Evolutionary conservation across 2,329 filamentous ascomycete genomes (phyloP).

Genomic region (Cryphonectria japonica): DNA sequence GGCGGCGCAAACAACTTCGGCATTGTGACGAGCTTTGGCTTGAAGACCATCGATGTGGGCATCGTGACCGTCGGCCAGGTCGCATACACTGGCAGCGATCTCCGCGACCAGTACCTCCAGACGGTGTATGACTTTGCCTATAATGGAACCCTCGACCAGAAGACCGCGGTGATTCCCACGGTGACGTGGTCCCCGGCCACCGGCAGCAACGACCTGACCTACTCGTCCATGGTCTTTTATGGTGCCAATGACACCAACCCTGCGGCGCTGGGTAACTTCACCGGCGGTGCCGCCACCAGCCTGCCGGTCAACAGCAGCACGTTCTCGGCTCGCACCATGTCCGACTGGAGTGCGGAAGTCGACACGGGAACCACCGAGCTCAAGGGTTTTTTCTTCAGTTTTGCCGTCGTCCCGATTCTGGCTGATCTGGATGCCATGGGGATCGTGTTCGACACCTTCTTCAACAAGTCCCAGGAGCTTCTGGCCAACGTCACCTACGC

Average conservation of each 20-base stretch:
- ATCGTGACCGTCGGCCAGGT: constrained; percentile 10
- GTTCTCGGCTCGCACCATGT: constrained; percentile 9
- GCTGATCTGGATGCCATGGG: constrained; percentile 15
- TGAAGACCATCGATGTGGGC: constrained; percentile 30
- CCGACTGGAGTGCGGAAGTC: background rate
- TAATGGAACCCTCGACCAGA: constrained; percentile 20
- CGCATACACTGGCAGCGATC: constrained; percentile 9
- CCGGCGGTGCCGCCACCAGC: background rate
- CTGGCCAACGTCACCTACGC: constrained; percentile 11
- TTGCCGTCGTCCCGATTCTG: constrained; percentile 9
- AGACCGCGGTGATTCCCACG: constrained; percentile 13
- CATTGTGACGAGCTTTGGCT: constrained; percentile 38
- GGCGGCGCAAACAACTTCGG: constrained; percentile 37
- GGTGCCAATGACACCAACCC: constrained; percentile 7
- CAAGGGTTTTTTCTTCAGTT: background rate
- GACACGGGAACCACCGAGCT: background rate
- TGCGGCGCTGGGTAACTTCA: constrained; percentile 14
- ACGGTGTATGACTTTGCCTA: constrained; percentile 21
- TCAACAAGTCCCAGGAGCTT: background rate
- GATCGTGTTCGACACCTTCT: constrained; percentile 21
- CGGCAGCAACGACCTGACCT: background rate
- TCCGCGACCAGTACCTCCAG: constrained; percentile 19
- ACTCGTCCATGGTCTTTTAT: constrained; percentile 14
- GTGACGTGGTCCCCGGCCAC: constrained; percentile 3
- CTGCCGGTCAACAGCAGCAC: constrained; percentile 13